Percentiles rank a stretch among this genome's conserved stretches.
Evolutionary conservation across 257 asterid genomes (phyloP).

Genomic region (Sherardia arvensis): DNA sequence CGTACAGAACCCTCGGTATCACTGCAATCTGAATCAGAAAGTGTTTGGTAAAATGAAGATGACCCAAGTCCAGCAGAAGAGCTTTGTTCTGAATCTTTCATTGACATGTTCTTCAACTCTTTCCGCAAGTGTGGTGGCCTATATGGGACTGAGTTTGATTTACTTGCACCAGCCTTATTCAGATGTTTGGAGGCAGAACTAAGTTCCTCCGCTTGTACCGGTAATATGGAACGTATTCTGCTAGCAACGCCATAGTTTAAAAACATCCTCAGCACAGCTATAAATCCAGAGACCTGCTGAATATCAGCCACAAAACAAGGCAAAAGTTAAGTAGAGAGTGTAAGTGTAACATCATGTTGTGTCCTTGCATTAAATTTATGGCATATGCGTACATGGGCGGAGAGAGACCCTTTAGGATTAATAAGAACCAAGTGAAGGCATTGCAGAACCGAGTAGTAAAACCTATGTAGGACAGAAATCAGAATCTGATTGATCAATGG

Average conservation of each 20-base stretch:
- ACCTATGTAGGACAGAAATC: conserved; percentile 43
- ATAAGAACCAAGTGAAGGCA: conserved; percentile 77
- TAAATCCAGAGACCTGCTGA: conserved; percentile 68
- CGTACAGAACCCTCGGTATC: conserved; percentile 65
- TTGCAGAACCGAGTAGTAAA: conserved; percentile 66
- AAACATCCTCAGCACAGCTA: conserved; percentile 68
- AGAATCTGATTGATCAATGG: conserved; percentile 21
- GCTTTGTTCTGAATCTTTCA: conserved; percentile 29
- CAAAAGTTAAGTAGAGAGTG: not conserved
- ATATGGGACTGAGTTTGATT: conserved; percentile 44
- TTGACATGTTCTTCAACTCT: conserved; percentile 23
- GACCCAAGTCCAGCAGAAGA: conserved; percentile 33
- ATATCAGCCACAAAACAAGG: conserved; percentile 2
- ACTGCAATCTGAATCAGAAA: conserved; percentile 91
- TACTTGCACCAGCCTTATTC: conserved; percentile 27
- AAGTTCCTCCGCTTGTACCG: conserved; percentile 29
- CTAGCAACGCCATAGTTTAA: conserved; percentile 62
- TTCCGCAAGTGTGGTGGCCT: conserved; percentile 92
- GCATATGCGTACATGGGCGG: conserved; percentile 61
- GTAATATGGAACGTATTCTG: conserved; percentile 31
- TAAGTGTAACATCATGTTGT: not conserved
- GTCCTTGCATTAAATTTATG: not conserved
- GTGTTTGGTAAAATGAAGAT: conserved; percentile 20
- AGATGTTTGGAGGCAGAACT: conserved; percentile 27
- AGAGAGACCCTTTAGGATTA: conserved; percentile 60